Conservation (phyloP, 352 stramenopile species). For the Globisporangium irregulare region DNA sequence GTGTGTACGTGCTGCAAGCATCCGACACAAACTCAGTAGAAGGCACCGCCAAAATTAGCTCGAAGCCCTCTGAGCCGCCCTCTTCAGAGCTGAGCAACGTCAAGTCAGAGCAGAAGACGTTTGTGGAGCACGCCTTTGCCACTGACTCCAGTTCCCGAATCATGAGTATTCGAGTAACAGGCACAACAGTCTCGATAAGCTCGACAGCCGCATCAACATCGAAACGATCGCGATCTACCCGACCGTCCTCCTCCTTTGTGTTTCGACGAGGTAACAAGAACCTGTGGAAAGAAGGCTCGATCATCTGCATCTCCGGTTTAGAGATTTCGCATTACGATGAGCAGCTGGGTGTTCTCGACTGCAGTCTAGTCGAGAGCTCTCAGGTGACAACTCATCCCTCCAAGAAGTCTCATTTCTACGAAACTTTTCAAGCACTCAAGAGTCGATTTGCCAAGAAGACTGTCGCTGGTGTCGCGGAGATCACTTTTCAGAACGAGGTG, state of each 20-base stretch:
- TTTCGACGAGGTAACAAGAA: constrained; percentile 50
- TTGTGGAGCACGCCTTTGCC: constrained; percentile 55
- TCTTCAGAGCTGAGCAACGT: constrained; percentile 10
- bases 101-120: constrained; percentile 17
- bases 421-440: constrained; percentile 24
- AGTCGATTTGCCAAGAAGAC: constrained; percentile 3
- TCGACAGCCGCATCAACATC: constrained; percentile 5
- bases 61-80: constrained; percentile 21
- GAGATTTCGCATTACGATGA: constrained; percentile 69
- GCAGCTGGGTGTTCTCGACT: constrained; percentile 50
- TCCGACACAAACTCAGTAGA: constrained; percentile 29
- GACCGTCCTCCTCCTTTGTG: constrained; percentile 20
- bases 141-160: constrained; percentile 45
- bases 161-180: constrained; percentile 53
- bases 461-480: constrained; percentile 15
- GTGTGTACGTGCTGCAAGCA: constrained; percentile 45
- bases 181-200: constrained; percentile 23
- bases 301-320: constrained; percentile 55
- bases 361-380: constrained; percentile 50
- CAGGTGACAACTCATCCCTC: constrained; percentile 54
- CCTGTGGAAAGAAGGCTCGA: constrained; percentile 47
- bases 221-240: not conserved
- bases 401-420: constrained; percentile 53
- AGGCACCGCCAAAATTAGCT: constrained; percentile 11
- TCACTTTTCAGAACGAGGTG: constrained; percentile 21